A percentile compares a stretch with the other conserved stretches of the same genome.
Evolutionary conservation across 106 monocot genomes (phyloP).

Genomic region (Xerophyta viscosa): DNA sequence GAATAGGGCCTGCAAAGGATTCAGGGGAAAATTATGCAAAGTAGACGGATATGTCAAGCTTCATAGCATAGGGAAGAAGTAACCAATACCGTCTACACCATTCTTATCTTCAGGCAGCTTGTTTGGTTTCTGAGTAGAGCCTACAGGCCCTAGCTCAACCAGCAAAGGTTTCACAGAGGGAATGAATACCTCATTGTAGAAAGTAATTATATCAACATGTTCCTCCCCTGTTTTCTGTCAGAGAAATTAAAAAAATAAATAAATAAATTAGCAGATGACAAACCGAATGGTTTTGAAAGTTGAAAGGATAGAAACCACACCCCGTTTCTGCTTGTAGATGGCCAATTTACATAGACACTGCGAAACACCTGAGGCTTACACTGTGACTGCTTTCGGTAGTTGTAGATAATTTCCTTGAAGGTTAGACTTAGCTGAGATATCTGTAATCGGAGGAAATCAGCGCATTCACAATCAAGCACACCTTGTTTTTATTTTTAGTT

Average conservation of each 20-base stretch:
- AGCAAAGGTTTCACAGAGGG: conserved; percentile 87
- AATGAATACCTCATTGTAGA: conserved; percentile 93
- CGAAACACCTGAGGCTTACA: conserved; percentile 96
- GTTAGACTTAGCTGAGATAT: conserved; percentile 71
- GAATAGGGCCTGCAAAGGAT: conserved; percentile 38
- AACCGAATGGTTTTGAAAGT: no score
- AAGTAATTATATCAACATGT: conserved; percentile 88
- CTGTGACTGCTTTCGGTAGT: conserved; percentile 85
- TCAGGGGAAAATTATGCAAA: not conserved
- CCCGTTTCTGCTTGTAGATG: conserved; percentile 46
- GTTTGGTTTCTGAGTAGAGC: conserved; percentile 21
- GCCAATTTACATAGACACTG: conserved; percentile 80
- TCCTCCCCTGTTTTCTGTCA: conserved; percentile 81
- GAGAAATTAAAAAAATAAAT: conserved; percentile 5
- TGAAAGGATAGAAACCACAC: conserved; percentile 29
- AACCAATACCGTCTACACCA: conserved; percentile 40
- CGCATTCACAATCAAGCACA: no score
- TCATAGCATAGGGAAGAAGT: not conserved
- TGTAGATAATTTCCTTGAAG: conserved; percentile 94
- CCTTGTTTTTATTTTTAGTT: no score
- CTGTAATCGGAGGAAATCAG: conserved; percentile 22
- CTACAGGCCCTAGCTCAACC: conserved; percentile 58
- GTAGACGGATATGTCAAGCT: not conserved
- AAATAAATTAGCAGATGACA: not conserved
- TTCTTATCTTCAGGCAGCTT: conserved; percentile 39